Percentiles rank a stretch among this genome's conserved stretches.
Conservation (phyloP, 495 filamentous ascomycete species). For the Neurospora intermedia region DNA sequence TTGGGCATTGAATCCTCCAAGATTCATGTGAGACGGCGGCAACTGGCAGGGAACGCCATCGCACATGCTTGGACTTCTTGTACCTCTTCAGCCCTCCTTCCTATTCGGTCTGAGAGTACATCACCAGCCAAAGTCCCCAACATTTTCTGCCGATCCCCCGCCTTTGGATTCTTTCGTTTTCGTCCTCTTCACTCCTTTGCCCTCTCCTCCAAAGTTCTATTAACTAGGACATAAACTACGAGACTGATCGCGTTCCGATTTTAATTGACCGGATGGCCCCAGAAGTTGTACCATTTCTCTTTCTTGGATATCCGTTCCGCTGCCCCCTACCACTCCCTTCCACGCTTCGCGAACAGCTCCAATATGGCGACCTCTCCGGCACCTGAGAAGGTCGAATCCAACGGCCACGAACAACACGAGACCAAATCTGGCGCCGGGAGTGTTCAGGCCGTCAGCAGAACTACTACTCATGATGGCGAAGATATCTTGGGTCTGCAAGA, state of each 20-base stretch:
- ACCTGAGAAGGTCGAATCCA: not conserved
- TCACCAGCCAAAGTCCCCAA: not conserved
- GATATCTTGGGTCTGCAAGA: constrained; percentile 41
- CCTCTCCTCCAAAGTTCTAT: not conserved
- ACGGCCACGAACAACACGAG: not conserved
- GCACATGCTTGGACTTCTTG: not conserved
- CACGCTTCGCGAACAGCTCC: not conserved
- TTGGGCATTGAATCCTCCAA: not conserved
- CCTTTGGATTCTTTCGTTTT: not conserved
- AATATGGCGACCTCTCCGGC: not conserved
- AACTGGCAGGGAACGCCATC: not conserved
- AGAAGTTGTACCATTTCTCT: not conserved
- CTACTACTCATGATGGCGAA: constrained; percentile 8
- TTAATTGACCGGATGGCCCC: not conserved
- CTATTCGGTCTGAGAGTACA: not conserved
- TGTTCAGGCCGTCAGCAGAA: not conserved
- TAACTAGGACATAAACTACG: not conserved
- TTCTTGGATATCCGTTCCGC: not conserved
- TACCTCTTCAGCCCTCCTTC: not conserved
- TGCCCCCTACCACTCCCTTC: not conserved
- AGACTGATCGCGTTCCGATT: not conserved
- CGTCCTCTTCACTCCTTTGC: not conserved
- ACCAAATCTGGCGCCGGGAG: not conserved
- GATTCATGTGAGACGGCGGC: not conserved
- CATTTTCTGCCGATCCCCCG: not conserved